Evolutionary conservation across 2,329 filamentous ascomycete genomes (phyloP).

Genomic region (Xylariales sp.): DNA sequence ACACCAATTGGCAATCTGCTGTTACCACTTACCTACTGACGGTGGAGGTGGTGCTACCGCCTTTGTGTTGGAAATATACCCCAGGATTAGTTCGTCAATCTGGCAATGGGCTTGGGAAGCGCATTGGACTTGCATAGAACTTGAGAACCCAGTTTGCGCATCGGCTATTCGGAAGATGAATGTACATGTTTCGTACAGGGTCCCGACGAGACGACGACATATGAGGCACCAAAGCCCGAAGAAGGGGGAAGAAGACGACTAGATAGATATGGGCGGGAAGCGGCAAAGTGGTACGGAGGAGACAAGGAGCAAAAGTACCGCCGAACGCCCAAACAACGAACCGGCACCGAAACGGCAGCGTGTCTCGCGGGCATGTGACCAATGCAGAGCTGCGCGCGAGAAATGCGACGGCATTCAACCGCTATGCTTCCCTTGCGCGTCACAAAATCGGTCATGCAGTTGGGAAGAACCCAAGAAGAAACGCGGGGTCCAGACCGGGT

Average conservation of each 20-base stretch:
- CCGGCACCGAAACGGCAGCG: constrained; percentile 67
- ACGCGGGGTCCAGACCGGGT: constrained; percentile 82
- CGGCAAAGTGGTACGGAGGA: constrained; percentile 30
- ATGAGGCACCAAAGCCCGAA: constrained; percentile 15
- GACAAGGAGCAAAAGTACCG: constrained; percentile 23
- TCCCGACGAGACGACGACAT: constrained; percentile 17
- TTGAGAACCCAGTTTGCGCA: background rate
- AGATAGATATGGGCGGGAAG: constrained; percentile 28
- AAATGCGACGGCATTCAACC: constrained; percentile 79
- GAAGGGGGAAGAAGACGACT: constrained; percentile 1
- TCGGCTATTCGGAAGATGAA: constrained; percentile 19
- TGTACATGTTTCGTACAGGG: constrained; percentile 3
- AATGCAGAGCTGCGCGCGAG: constrained; percentile 74
- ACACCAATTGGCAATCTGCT: constrained; percentile 2
- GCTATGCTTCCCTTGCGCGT: constrained; percentile 73
- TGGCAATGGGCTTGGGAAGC: constrained; percentile 6
- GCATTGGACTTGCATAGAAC: constrained; percentile 6
- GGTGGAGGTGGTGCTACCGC: background rate
- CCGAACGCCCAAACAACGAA: constrained; percentile 20
- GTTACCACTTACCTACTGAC: constrained; percentile 2
- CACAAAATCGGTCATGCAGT: constrained; percentile 72
- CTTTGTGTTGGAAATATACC: constrained; percentile 4
- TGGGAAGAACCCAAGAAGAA: constrained; percentile 81
- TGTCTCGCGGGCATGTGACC: constrained; percentile 76
- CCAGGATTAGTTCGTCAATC: background rate